A percentile compares a stretch with the other conserved stretches of the same genome.
These are phyloP conservation scores for Coccinonectria pachysandricola DNA, from an alignment of 2,329 filamentous ascomycete species.

Conservation along the genomic window DNA sequence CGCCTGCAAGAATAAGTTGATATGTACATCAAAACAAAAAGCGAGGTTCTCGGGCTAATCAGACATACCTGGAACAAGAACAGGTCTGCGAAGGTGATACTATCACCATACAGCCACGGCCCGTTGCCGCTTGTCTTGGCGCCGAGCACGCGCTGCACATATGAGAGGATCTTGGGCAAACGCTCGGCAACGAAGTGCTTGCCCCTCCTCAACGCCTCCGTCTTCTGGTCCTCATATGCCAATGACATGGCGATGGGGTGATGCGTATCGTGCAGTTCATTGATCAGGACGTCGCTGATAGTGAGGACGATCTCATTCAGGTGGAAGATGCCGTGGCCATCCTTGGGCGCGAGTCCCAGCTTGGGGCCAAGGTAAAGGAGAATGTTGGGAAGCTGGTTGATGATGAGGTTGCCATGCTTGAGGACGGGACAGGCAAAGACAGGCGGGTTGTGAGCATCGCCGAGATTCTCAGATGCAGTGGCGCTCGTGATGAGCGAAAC, in stretches of 20 bases:
- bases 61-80: slow-evolving; percentile 57
- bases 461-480: slow-evolving; percentile 33
- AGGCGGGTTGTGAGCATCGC: slow-evolving; percentile 51
- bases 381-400: slow-evolving; percentile 65
- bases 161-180: slow-evolving; percentile 62
- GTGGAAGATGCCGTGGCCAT: slow-evolving; percentile 37
- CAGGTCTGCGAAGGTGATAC: slow-evolving; percentile 61
- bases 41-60: no score
- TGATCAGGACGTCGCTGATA: slow-evolving; percentile 58
- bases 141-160: slow-evolving; percentile 57
- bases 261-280: slow-evolving; percentile 66
- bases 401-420: slow-evolving; percentile 46
- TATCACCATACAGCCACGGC: slow-evolving; percentile 55
- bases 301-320: slow-evolving; percentile 58
- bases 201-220: slow-evolving; percentile 48
- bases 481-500: slow-evolving; percentile 37
- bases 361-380: slow-evolving; percentile 56
- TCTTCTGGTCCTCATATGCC: slow-evolving; percentile 69
- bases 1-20: no score
- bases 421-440: slow-evolving; percentile 58
- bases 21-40: no score
- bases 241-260: slow-evolving; percentile 52
- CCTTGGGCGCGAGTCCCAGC: slow-evolving; percentile 42
- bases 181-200: slow-evolving; percentile 48
- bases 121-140: slow-evolving; percentile 44